These are phyloP conservation scores for Barnettozyma siamensis DNA, from an alignment of 805 yeast genomes.

Conservation along the genomic window DNA sequence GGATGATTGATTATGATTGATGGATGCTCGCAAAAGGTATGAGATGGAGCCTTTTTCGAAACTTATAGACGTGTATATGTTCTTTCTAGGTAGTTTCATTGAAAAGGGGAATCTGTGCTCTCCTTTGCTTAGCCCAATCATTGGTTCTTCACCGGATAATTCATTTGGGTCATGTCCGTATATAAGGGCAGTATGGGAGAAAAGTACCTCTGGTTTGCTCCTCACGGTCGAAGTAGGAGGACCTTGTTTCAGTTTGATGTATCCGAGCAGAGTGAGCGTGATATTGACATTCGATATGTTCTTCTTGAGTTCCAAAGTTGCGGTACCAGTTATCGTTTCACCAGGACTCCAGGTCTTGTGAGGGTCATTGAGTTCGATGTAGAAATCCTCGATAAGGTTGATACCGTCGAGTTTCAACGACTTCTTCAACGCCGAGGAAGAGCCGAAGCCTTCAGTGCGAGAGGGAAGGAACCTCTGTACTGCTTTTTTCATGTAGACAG, in stretches of 20 bases:
- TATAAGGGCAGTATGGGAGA: constrained; percentile 52
- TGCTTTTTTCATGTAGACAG: constrained; percentile 22
- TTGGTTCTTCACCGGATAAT: constrained; percentile 11
- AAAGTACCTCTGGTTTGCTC: constrained; percentile 45
- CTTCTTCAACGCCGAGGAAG: constrained; percentile 18
- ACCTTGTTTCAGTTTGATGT: constrained; percentile 45
- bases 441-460: constrained; percentile 7
- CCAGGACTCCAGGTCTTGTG: constrained; percentile 79
- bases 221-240: constrained; percentile 45
- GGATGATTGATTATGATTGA: constrained; percentile 19
- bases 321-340: constrained; percentile 63
- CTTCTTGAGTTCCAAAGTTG: constrained; percentile 49
- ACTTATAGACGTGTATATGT: constrained; percentile 67
- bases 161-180: constrained; percentile 41
- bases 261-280: constrained; percentile 49
- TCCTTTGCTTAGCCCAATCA: constrained; percentile 60
- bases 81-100: constrained; percentile 69
- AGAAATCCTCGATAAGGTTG: constrained; percentile 54
- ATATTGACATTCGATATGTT: constrained; percentile 50
- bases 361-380: constrained; percentile 65
- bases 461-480: constrained; percentile 24
- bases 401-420: constrained; percentile 21
- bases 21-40: constrained; percentile 51
- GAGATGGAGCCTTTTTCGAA: constrained; percentile 83
- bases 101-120: constrained; percentile 86